phyloP scores from a whole-genome alignment of 208 protist genomes.

The Strigomonas culicis region DNA sequence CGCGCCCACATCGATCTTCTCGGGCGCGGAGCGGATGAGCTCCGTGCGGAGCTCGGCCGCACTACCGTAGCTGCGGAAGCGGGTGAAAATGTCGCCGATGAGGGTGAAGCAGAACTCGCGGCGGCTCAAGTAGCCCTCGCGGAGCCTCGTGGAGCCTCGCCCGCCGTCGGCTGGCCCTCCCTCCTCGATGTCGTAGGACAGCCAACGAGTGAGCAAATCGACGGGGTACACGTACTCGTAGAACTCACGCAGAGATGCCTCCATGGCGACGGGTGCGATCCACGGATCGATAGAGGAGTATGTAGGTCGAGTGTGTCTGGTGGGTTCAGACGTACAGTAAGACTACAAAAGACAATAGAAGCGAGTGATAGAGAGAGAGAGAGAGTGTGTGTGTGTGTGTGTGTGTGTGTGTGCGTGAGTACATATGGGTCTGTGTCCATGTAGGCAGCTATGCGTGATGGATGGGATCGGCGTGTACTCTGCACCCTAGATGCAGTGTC shows the following conservation, averaged over 20 bases:
- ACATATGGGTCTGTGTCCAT: conserved; percentile 5
- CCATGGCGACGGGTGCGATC: conserved; percentile 39
- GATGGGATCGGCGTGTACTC: too few species aligned
- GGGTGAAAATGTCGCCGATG: conserved; percentile 86
- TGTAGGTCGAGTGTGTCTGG: too few species aligned
- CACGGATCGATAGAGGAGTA: too few species aligned
- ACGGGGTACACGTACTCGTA: conserved; percentile 88
- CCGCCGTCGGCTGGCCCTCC: neutral
- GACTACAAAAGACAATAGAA: too few species aligned
- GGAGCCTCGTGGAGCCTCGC: neutral
- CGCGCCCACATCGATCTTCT: conserved; percentile 90
- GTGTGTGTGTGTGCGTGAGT: neutral
- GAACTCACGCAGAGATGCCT: conserved; percentile 70
- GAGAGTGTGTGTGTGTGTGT: neutral
- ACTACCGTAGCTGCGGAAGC: conserved; percentile 79
- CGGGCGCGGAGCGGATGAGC: conserved; percentile 70
- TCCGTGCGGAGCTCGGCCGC: conserved; percentile 64
- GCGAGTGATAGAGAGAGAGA: neutral
- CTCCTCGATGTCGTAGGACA: conserved; percentile 52
- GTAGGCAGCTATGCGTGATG: too few species aligned
- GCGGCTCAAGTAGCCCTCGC: conserved; percentile 63
- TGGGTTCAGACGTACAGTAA: too few species aligned
- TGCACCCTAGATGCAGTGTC: too few species aligned
- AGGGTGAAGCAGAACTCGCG: conserved; percentile 91
- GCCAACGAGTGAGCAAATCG: conserved; percentile 71